Percentiles rank a stretch among this genome's conserved stretches.
Conservation (phyloP, 2,329 filamentous ascomycete species). For the Trichoderma harzianum region DNA sequence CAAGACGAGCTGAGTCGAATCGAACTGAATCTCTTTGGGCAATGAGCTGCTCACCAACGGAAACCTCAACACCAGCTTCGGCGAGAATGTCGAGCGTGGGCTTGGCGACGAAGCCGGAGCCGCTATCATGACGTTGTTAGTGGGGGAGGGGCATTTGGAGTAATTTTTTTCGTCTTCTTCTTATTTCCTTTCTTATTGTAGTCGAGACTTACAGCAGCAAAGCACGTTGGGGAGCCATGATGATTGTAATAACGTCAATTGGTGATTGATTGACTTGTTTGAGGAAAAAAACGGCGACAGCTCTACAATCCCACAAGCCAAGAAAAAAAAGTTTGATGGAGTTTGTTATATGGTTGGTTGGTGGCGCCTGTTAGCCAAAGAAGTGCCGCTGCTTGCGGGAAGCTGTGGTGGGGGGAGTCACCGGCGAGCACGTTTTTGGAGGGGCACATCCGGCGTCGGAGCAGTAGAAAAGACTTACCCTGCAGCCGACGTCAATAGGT, state of each 20-base stretch:
- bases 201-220: neutral
- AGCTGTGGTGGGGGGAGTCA: neutral
- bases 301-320: neutral
- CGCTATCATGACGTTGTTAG: neutral
- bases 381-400: neutral
- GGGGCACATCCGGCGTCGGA: neutral
- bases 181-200: neutral
- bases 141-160: neutral
- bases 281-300: neutral
- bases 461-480: neutral
- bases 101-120: conserved; percentile 14
- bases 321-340: neutral
- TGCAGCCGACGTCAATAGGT: neutral
- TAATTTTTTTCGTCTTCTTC: neutral
- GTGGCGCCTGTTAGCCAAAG: neutral
- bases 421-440: neutral
- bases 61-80: conserved; percentile 59
- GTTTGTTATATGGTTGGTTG: neutral
- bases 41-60: conserved; percentile 43
- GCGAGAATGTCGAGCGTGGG: conserved; percentile 63
- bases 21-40: neutral
- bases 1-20: neutral
- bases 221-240: conserved; percentile 2
- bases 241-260: neutral
- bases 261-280: neutral